Conservation (phyloP, 2,329 filamentous ascomycete genomes). For the Colletotrichum sp. region DNA sequence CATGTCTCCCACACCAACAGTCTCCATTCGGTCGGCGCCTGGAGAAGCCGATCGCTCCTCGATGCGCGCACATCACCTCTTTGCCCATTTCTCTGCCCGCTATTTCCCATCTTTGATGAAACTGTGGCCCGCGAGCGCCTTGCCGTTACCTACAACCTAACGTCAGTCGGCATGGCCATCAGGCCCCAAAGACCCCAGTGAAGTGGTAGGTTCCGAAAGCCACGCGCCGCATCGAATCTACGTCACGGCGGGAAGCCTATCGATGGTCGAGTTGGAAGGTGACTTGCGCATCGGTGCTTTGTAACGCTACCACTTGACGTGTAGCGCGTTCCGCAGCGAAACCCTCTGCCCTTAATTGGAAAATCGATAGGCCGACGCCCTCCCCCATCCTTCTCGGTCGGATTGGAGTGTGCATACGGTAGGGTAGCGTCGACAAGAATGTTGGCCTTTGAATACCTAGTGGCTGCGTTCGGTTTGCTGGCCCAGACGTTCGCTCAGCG, state of each 20-base stretch:
- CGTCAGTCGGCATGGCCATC: not conserved
- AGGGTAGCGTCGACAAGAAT: not conserved
- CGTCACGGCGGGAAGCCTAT: slow-evolving; percentile 6
- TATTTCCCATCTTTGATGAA: slow-evolving; percentile 2
- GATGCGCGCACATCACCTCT: not conserved
- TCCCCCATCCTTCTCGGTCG: not conserved
- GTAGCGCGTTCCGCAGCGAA: slow-evolving; percentile 8
- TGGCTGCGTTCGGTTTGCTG: slow-evolving; percentile 1
- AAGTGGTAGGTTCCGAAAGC: not conserved
- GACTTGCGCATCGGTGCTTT: not conserved
- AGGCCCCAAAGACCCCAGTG: not conserved
- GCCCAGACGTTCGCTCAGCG: slow-evolving; percentile 1
- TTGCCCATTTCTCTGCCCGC: not conserved
- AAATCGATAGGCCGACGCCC: slow-evolving; percentile 9
- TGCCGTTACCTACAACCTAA: not conserved
- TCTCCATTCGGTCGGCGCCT: slow-evolving; percentile 2
- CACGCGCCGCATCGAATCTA: slow-evolving; percentile 9
- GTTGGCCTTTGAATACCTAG: not conserved
- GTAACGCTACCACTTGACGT: not conserved
- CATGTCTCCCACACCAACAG: slow-evolving; percentile 8
- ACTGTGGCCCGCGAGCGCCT: not conserved
- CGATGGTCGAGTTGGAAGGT: slow-evolving; percentile 1
- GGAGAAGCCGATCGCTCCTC: not conserved
- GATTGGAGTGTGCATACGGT: not conserved
- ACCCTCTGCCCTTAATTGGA: not conserved